Base-by-base conservation (phyloP, 2,329 filamentous ascomycete species). In the Cercospora berteroae region DNA sequence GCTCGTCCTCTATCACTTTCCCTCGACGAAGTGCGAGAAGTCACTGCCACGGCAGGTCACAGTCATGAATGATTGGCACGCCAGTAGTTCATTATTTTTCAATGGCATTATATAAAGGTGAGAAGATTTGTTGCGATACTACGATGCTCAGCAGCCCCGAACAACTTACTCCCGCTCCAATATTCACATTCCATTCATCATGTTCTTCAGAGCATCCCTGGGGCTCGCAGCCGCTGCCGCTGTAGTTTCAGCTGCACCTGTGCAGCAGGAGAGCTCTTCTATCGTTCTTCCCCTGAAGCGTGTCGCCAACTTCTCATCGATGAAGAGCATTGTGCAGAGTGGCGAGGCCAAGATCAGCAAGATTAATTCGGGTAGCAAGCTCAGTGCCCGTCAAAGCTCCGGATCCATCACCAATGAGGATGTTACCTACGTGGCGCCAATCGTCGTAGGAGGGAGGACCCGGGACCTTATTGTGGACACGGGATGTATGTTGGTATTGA, bases 391-490 rank as follows among this genome's bases (percentile, higher is more conserved):
- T 16, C 65, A 27, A 52, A 70, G 69, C 60, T 69, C 68, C 5
- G 69, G 70, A 25, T 60, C 66, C 5, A 60, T 71, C 29, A 71
- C 66, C 42, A 71, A 71, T 50, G 70, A 71, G 58, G 66, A 68
- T 44, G 68, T 69, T 27, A 67, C 64, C 29, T 71, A 71, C 20
- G 68, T 71, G 13, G 70, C 70, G 13, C 70, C 70, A 5, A 64
- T 71, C 5, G 36, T 27, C 23, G 67, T 71, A 48, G 70, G 70
- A 56, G 64, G 68, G 12, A 65, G 63, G 4, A 71, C 70, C 13
- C 68, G 66, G 64, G n/a, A 63, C 9, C 56, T 71, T 55, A 70
- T 70, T 20, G 68, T 71, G 18, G 70, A 71, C 61, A 71, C 70
- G 59, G 70, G 70, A 20, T 71, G 70, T 70, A 52, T 48, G 68